These are phyloP conservation scores for Dictyophora rubrovolvata DNA, from an alignment of 768 basidiomycete species.

Conservation along the genomic window DNA sequence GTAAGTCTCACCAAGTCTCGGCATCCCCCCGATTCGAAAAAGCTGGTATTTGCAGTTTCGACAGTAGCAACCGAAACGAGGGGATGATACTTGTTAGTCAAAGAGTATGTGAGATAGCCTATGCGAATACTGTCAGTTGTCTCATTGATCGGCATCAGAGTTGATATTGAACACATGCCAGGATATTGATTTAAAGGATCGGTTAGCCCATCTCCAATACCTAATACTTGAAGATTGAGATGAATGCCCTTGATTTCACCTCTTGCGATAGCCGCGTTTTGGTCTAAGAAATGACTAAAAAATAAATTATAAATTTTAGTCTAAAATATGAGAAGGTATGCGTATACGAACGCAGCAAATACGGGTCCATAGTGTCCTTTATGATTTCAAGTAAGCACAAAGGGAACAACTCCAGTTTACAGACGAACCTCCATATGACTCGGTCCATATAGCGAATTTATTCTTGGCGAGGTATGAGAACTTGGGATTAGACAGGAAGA, in stretches of 20 bases:
- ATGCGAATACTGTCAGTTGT: too few relatives aligned
- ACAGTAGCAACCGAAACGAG: slow-evolving; percentile 37
- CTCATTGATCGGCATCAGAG: too few relatives aligned
- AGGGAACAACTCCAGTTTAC: too few relatives aligned
- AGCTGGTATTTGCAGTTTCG: slow-evolving; percentile 32
- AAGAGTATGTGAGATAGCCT: slow-evolving; percentile 44
- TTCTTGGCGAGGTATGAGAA: slow-evolving; percentile 37
- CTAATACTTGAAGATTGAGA: slow-evolving; percentile 54
- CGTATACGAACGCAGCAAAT: slow-evolving; percentile 18
- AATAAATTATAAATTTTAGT: neutral
- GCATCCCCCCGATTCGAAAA: slow-evolving; percentile 38
- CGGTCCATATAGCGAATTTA: slow-evolving; percentile 53
- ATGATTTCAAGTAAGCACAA: too few relatives aligned
- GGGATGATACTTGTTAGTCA: slow-evolving; percentile 45
- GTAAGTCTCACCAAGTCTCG: slow-evolving; percentile 29
- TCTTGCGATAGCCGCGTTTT: slow-evolving; percentile 45
- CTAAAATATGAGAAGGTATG: neutral
- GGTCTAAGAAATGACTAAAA: slow-evolving; percentile 39
- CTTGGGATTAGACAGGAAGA: slow-evolving; percentile 45
- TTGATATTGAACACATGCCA: slow-evolving; percentile 11
- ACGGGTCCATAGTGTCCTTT: slow-evolving; percentile 32
- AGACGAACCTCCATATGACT: slow-evolving; percentile 28
- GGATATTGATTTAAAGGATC: slow-evolving; percentile 42
- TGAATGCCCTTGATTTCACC: slow-evolving; percentile 34
- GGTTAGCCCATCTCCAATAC: slow-evolving; percentile 55